These are phyloP conservation scores for Poa pratensis DNA, from an alignment of 176 grass and related monocot species.

Conservation along the genomic window DNA sequence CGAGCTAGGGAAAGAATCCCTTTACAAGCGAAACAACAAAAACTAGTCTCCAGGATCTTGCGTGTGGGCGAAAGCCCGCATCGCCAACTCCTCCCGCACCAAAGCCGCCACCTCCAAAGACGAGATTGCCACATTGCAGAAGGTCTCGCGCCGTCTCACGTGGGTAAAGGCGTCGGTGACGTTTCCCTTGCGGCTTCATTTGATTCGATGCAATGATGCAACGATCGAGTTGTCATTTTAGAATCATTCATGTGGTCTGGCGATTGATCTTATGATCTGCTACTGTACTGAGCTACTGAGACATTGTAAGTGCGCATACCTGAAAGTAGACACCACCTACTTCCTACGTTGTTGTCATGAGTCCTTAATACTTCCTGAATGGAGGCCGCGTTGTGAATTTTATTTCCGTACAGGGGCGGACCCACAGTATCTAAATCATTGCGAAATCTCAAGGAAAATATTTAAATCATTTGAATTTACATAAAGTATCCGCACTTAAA, in stretches of 20 bases:
- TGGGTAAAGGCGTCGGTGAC: constrained; percentile 31
- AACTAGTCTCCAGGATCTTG: no score
- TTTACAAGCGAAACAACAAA: no score
- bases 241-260: no score
- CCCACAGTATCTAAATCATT: not conserved
- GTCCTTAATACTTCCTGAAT: constrained; percentile 37
- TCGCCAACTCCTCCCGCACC: no score
- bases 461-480: not conserved
- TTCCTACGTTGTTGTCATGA: not conserved
- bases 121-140: no score
- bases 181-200: constrained; percentile 44
- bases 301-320: not conserved
- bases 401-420: not conserved
- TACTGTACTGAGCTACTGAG: not conserved
- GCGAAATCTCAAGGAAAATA: not conserved
- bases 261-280: constrained; percentile 5
- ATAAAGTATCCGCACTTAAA: not conserved
- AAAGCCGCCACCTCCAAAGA: no score
- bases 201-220: constrained; percentile 14
- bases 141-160: constrained; percentile 10
- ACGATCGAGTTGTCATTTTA: constrained; percentile 29
- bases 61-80: no score
- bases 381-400: constrained; percentile 7
- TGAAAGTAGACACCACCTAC: constrained; percentile 30
- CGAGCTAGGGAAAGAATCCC: no score